phyloP scores from a whole-genome alignment of 768 basidiomycete species.

The Phaeolepiota aurea region DNA sequence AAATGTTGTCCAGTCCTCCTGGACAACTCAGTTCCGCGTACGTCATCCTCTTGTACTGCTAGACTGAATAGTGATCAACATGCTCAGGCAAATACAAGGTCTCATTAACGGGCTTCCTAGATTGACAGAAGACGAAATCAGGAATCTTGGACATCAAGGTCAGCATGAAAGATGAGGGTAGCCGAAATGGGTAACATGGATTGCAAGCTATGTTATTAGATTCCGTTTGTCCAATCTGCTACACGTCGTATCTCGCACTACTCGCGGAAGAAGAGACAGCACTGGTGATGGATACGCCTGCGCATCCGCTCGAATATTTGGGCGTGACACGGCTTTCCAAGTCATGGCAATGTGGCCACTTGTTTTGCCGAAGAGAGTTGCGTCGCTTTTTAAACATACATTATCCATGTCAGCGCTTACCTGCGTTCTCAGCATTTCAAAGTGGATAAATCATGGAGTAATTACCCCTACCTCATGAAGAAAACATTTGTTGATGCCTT shows the following conservation, averaged over 20 bases:
- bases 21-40: too few relatives aligned
- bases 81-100: constrained; percentile 28
- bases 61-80: too few relatives aligned
- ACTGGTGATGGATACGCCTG: constrained; percentile 70
- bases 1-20: too few relatives aligned
- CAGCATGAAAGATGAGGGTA: background rate
- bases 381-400: constrained; percentile 5
- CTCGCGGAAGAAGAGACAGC: constrained; percentile 72
- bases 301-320: constrained; percentile 56
- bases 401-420: too few relatives aligned
- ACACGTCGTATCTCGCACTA: constrained; percentile 57
- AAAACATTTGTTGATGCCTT: background rate
- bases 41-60: too few relatives aligned
- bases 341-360: constrained; percentile 50
- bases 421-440: constrained; percentile 40
- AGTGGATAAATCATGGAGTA: constrained; percentile 56
- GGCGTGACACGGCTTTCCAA: constrained; percentile 59
- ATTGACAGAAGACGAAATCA: too few relatives aligned
- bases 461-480: constrained; percentile 9
- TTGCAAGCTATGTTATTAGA: constrained; percentile 29
- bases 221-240: constrained; percentile 68
- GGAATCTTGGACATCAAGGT: constrained; percentile 44
- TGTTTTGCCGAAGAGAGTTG: constrained; percentile 82
- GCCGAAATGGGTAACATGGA: background rate
- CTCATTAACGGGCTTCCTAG: constrained; percentile 32